Conservation (phyloP, 2,329 filamentous ascomycete species). For the Sarocladiaceae sp. region DNA sequence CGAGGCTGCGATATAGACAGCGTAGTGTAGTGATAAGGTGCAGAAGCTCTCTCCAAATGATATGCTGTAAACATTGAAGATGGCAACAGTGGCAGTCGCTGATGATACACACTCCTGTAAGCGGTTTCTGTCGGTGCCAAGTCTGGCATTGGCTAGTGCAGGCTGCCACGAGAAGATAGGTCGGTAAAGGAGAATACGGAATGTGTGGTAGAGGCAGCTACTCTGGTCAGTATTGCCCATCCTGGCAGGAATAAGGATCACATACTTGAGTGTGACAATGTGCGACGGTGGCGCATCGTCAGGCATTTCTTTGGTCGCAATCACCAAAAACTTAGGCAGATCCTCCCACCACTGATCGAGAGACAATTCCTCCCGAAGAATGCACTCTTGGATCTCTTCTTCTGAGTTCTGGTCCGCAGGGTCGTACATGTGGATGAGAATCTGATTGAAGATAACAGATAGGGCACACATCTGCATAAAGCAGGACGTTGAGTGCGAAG, state of each 20-base stretch:
- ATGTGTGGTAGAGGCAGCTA: conserved; percentile 56
- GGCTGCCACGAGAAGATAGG: conserved; percentile 31
- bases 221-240: neutral
- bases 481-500: conserved; percentile 54
- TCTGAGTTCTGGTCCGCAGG: conserved; percentile 50
- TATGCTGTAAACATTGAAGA: conserved; percentile 56
- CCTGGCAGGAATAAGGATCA: neutral
- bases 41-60: conserved; percentile 55
- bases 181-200: conserved; percentile 56
- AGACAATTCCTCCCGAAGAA: conserved; percentile 45
- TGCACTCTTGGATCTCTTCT: conserved; percentile 47
- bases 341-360: conserved; percentile 53
- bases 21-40: conserved; percentile 54
- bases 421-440: conserved; percentile 57
- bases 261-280: conserved; percentile 55
- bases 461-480: conserved; percentile 56
- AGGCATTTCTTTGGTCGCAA: conserved; percentile 46
- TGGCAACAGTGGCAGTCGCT: conserved; percentile 52
- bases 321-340: conserved; percentile 46
- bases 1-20: conserved; percentile 56
- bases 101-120: conserved; percentile 54
- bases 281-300: conserved; percentile 52
- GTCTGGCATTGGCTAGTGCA: neutral
- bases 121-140: conserved; percentile 32
- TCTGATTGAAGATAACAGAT: conserved; percentile 55